Percentiles rank a stretch among this genome's conserved stretches.
These are phyloP conservation scores for Xenoacremonium recifei DNA, from an alignment of 2,329 filamentous ascomycete species.

Conservation along the genomic window DNA sequence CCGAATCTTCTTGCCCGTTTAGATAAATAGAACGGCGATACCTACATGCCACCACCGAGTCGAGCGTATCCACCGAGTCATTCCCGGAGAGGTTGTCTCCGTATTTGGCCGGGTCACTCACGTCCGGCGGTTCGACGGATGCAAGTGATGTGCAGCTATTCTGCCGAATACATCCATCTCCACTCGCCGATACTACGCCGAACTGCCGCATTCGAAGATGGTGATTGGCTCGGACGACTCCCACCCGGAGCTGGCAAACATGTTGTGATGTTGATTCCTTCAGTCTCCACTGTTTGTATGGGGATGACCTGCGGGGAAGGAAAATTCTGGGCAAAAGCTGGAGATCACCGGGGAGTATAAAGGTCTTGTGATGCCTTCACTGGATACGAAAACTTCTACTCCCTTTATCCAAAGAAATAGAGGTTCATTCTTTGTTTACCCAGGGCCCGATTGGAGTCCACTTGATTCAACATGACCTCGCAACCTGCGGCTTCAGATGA, in stretches of 20 bases:
- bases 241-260: constrained; percentile 2
- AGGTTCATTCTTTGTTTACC: no score
- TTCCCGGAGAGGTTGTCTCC: neutral
- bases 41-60: no score
- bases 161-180: neutral
- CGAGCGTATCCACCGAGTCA: no score
- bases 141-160: neutral
- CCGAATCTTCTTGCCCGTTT: no score
- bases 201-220: neutral
- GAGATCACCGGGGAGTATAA: neutral
- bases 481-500: neutral
- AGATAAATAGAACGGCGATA: no score
- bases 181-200: neutral
- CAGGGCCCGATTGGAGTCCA: constrained; percentile 1
- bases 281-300: neutral
- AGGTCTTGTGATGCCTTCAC: neutral
- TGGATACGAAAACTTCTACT: neutral
- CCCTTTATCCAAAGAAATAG: neutral
- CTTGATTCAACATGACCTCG: constrained; percentile 3
- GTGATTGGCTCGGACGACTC: constrained; percentile 5
- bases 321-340: neutral
- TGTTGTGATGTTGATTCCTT: neutral
- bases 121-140: neutral
- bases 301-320: neutral
- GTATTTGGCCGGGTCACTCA: neutral